These are phyloP conservation scores for Ascochyta pisi DNA, from an alignment of 2,329 filamentous ascomycete species.

Conservation along the genomic window DNA sequence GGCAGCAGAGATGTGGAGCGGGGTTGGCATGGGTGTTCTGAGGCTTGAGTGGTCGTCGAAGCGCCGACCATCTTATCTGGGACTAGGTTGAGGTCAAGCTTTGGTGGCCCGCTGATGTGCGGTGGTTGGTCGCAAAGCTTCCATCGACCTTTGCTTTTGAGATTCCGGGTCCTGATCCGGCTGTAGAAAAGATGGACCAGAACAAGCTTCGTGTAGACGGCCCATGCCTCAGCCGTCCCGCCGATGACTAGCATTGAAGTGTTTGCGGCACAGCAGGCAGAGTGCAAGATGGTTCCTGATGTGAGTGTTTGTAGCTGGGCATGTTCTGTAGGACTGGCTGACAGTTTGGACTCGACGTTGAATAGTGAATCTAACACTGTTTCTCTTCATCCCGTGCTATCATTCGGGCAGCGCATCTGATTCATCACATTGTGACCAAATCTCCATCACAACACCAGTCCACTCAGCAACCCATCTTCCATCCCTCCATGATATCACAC, in stretches of 20 bases:
- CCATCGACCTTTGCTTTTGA: slow-evolving; percentile 10
- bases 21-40: slow-evolving; percentile 26
- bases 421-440: background rate
- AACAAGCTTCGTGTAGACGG: slow-evolving; percentile 9
- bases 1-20: slow-evolving; percentile 34
- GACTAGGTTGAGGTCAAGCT: slow-evolving; percentile 29
- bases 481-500: slow-evolving; percentile 22
- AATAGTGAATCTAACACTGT: too few relatives aligned
- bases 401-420: background rate
- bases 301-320: too few relatives aligned
- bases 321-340: too few relatives aligned
- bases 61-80: slow-evolving; percentile 24
- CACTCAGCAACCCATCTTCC: slow-evolving; percentile 9
- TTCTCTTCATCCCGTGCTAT: background rate
- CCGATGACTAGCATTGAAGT: slow-evolving; percentile 1
- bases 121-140: slow-evolving; percentile 27
- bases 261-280: slow-evolving; percentile 6
- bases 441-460: slow-evolving; percentile 13
- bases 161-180: background rate
- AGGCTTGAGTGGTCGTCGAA: slow-evolving; percentile 30
- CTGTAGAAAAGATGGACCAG: background rate
- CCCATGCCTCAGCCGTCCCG: slow-evolving; percentile 5
- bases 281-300: background rate
- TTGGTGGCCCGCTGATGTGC: slow-evolving; percentile 20
- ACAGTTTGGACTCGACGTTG: background rate